phyloP scores from a whole-genome alignment of 176 grass and related monocot species.

The Avena insularis region DNA sequence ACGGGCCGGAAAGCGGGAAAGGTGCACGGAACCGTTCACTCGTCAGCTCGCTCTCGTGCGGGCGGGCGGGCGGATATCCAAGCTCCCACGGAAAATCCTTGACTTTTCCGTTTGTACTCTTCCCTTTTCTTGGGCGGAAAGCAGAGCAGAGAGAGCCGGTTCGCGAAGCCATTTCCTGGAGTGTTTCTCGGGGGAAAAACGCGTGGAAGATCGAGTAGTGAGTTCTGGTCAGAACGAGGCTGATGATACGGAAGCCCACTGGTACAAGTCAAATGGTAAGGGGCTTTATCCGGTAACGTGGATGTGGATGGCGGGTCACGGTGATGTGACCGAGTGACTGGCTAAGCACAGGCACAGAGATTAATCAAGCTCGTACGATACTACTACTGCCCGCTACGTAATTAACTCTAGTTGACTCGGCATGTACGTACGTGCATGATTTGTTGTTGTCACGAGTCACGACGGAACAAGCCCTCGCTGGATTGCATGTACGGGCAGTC shows the following conservation, averaged over 20 bases:
- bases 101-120: not conserved
- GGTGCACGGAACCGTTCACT: slow-evolving; percentile 17
- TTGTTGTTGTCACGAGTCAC: not conserved
- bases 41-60: not conserved
- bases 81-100: not conserved
- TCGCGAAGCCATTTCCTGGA: slow-evolving; percentile 25
- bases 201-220: not conserved
- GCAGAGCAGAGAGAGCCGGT: not conserved
- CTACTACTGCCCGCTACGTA: not conserved
- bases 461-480: not conserved
- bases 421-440: not conserved
- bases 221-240: not conserved
- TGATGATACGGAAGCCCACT: not conserved
- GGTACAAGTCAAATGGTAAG: slow-evolving; percentile 29
- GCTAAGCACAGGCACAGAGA: not conserved
- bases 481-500: not conserved
- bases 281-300: not conserved
- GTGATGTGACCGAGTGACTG: not conserved
- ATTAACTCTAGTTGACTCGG: not conserved
- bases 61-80: not conserved
- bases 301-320: slow-evolving; percentile 33
- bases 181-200: slow-evolving; percentile 2
- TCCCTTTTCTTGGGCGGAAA: slow-evolving; percentile 36
- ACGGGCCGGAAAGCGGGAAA: not conserved
- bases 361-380: not conserved